Evolutionary conservation across 345 rosid genomes (phyloP).

Genomic region (Eucalyptus camaldulensis): DNA sequence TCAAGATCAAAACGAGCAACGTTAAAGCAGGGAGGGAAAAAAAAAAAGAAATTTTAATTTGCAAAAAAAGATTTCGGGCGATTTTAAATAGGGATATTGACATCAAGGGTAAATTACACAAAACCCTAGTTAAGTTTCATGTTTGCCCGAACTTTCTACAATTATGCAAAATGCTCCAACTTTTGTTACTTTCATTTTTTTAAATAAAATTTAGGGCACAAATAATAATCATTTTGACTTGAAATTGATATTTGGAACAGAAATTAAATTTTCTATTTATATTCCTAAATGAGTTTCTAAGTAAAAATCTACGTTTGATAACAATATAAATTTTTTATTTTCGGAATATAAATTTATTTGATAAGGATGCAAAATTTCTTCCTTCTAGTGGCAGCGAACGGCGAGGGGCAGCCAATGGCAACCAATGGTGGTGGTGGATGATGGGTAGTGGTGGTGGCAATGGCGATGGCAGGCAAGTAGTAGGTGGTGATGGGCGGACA

Average conservation of each 20-base stretch:
- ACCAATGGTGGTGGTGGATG: no score
- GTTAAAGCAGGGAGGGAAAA: background rate
- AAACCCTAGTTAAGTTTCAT: background rate
- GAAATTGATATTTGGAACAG: rapidly evolving
- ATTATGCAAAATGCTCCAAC: background rate
- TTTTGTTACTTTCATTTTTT: background rate
- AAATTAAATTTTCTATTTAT: no score
- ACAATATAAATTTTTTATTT: no score
- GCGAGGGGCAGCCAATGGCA: rapidly evolving
- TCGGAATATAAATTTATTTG: rapidly evolving
- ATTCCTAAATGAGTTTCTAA: no score
- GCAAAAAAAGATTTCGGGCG: background rate
- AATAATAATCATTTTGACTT: no score
- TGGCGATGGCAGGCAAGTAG: rapidly evolving
- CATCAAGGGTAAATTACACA: background rate
- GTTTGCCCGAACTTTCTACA: background rate
- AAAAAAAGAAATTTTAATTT: background rate
- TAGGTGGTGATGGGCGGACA: no score
- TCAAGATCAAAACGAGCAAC: background rate
- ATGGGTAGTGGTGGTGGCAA: no score
- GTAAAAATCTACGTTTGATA: no score
- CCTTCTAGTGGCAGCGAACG: rapidly evolving
- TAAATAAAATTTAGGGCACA: no score
- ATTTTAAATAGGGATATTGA: background rate
- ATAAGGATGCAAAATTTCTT: rapidly evolving